A percentile compares a stretch with the other conserved stretches of the same genome.
These are phyloP conservation scores for Phytopythium oedochilum DNA, from an alignment of 352 stramenopile species.

Conservation along the genomic window DNA sequence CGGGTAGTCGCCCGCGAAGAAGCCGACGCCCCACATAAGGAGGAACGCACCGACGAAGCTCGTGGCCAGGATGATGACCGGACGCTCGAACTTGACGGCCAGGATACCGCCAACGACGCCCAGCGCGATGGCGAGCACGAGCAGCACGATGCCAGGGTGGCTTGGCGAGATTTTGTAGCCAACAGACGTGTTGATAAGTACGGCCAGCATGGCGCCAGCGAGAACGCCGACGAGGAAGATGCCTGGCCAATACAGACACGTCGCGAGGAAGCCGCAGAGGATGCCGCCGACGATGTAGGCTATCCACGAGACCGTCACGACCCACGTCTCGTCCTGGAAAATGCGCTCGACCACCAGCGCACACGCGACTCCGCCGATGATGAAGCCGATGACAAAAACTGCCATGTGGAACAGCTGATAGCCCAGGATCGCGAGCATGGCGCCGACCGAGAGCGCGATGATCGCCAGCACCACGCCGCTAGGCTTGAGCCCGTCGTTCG, in stretches of 20 bases:
- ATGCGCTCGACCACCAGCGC: conserved; percentile 16
- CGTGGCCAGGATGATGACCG: conserved; percentile 48
- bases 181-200: conserved; percentile 26
- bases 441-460: conserved; percentile 23
- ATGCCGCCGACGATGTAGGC: conserved; percentile 29
- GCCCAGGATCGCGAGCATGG: conserved; percentile 29
- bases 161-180: conserved; percentile 21
- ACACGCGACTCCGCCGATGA: conserved; percentile 14
- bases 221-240: conserved; percentile 29
- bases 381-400: conserved; percentile 31
- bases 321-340: conserved; percentile 23
- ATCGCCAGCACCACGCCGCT: conserved; percentile 28
- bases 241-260: conserved; percentile 28
- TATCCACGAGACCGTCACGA: conserved; percentile 32
- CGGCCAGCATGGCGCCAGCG: conserved; percentile 18
- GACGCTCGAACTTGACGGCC: conserved; percentile 44
- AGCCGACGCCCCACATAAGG: conserved; percentile 41
- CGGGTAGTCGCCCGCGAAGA: conserved; percentile 54
- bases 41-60: conserved; percentile 40
- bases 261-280: conserved; percentile 18
- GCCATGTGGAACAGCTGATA: conserved; percentile 42
- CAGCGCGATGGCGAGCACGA: conserved; percentile 38
- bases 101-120: conserved; percentile 31
- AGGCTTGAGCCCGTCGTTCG: conserved; percentile 20
- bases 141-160: conserved; percentile 30